phyloP scores from a whole-genome alignment of 1,284 basidiomycete species.

The Ganoderma lingzhi region DNA sequence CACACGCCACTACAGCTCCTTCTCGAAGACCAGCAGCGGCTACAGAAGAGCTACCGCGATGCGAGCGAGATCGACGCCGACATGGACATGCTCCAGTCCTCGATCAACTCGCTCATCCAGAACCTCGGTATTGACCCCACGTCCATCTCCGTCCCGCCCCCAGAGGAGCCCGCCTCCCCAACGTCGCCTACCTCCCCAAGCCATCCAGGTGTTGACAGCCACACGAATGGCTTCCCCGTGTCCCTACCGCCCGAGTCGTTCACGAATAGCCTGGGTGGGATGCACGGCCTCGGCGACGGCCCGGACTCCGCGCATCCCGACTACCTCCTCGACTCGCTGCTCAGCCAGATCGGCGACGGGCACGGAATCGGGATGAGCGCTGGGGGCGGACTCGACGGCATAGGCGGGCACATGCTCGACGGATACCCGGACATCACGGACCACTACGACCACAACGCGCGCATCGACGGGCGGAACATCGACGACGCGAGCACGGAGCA shows the following conservation, averaged over 20 bases:
- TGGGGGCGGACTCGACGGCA: slow-evolving; percentile 26
- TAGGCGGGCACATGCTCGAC: slow-evolving; percentile 6
- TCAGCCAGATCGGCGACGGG: slow-evolving; percentile 45
- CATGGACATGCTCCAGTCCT: slow-evolving; percentile 75
- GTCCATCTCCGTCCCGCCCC: slow-evolving; percentile 40
- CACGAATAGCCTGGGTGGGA: slow-evolving; percentile 18
- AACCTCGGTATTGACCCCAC: slow-evolving; percentile 70
- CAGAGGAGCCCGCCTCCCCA: slow-evolving; percentile 27
- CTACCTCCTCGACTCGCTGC: slow-evolving; percentile 59
- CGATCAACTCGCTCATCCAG: slow-evolving; percentile 79
- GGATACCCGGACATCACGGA: slow-evolving; percentile 43
- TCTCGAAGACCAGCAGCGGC: slow-evolving; percentile 46
- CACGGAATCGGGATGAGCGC: neutral
- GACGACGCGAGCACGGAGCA: slow-evolving; percentile 47
- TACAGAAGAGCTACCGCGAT: slow-evolving; percentile 68
- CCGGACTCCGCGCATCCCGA: slow-evolving; percentile 39
- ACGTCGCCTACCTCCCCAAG: slow-evolving; percentile 9
- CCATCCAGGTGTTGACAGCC: slow-evolving; percentile 14
- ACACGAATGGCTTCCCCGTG: slow-evolving; percentile 12
- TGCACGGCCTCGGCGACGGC: slow-evolving; percentile 21
- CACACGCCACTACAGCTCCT: slow-evolving; percentile 46
- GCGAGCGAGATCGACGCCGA: slow-evolving; percentile 75
- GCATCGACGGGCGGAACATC: slow-evolving; percentile 40
- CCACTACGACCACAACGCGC: slow-evolving; percentile 41
- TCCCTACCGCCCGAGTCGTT: slow-evolving; percentile 24